phyloP scores from a whole-genome alignment of 2,329 filamentous ascomycete genomes.

The Triangularia verruculosa region DNA sequence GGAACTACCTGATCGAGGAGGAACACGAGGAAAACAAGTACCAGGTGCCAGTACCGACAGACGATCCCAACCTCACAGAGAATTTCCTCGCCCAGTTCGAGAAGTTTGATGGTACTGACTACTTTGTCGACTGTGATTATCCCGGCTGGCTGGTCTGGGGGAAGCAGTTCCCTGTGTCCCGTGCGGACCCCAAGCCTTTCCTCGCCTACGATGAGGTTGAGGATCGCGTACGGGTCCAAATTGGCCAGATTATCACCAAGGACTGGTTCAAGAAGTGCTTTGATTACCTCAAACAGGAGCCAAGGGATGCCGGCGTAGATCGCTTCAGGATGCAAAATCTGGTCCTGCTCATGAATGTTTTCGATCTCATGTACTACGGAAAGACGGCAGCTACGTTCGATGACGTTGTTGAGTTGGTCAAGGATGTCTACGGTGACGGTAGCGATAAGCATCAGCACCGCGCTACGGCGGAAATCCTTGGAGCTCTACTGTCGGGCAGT shows the following conservation, averaged over 20 bases:
- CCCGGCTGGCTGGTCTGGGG: slow-evolving; percentile 97
- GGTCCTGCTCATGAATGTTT: slow-evolving; percentile 82
- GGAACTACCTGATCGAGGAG: slow-evolving; percentile 78
- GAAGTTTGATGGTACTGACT: slow-evolving; percentile 68
- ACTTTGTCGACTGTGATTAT: slow-evolving; percentile 87
- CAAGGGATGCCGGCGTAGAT: slow-evolving; percentile 75
- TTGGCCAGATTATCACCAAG: slow-evolving; percentile 74
- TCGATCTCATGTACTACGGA: slow-evolving; percentile 83
- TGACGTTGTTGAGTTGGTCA: slow-evolving; percentile 79
- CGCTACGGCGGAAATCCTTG: slow-evolving; percentile 89
- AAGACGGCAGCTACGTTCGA: slow-evolving; percentile 76
- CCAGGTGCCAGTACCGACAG: slow-evolving; percentile 66
- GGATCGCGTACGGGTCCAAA: slow-evolving; percentile 67
- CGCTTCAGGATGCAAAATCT: slow-evolving; percentile 87
- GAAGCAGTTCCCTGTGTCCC: slow-evolving; percentile 77
- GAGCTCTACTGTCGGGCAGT: slow-evolving; percentile 76
- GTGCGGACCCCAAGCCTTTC: slow-evolving; percentile 66
- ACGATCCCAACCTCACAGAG: slow-evolving; percentile 75
- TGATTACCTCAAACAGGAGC: slow-evolving; percentile 92
- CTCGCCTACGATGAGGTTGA: slow-evolving; percentile 78
- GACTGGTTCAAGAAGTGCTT: slow-evolving; percentile 89
- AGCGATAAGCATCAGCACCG: slow-evolving; percentile 97
- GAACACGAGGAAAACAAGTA: slow-evolving; percentile 77
- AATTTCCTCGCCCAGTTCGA: slow-evolving; percentile 77
- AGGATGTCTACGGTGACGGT: slow-evolving; percentile 81